phyloP scores from a whole-genome alignment of 2,329 filamentous ascomycete species.

The Alternaria brassicicola region DNA sequence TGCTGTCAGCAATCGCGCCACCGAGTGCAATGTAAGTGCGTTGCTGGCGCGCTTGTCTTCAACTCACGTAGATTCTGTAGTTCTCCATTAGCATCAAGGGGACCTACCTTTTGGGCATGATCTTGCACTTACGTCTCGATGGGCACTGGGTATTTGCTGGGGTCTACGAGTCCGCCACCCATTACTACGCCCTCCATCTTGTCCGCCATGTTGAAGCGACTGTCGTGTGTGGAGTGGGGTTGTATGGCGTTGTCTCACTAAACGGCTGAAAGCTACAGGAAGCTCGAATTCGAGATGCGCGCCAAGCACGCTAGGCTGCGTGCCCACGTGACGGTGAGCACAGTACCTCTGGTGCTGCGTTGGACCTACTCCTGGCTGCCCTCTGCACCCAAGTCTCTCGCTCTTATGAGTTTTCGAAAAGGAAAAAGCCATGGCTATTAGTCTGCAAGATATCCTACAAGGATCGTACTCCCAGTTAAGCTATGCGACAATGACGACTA shows the following conservation, averaged over 20 bases:
- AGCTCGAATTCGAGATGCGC: constrained; percentile 19
- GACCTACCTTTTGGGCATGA: constrained; percentile 21
- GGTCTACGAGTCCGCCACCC: constrained; percentile 30
- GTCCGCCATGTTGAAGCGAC: constrained; percentile 38
- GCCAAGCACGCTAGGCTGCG: constrained; percentile 19
- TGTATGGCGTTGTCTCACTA: constrained; percentile 4
- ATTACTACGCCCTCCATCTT: constrained; percentile 45
- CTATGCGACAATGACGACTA: background rate
- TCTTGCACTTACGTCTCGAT: constrained; percentile 44
- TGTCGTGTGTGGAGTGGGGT: constrained; percentile 11
- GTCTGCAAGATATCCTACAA: background rate
- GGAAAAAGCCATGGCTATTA: background rate
- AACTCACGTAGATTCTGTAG: constrained; percentile 46
- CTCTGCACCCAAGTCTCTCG: background rate
- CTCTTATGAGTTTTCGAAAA: background rate
- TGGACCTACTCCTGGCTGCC: background rate
- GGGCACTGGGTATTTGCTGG: constrained; percentile 43
- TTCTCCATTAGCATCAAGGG: constrained; percentile 32
- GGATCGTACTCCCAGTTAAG: background rate
- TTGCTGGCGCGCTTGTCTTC: constrained; percentile 13
- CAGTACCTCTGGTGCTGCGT: background rate
- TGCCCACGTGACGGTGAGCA: constrained; percentile 14
- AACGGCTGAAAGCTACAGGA: constrained; percentile 19
- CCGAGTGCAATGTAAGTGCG: constrained; percentile 30
- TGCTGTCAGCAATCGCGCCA: constrained; percentile 27